Percentiles rank a stretch among this genome's conserved stretches.
Conservation (phyloP, 371 early-diverging fungal species). For the Rhizopus arrhizus region DNA sequence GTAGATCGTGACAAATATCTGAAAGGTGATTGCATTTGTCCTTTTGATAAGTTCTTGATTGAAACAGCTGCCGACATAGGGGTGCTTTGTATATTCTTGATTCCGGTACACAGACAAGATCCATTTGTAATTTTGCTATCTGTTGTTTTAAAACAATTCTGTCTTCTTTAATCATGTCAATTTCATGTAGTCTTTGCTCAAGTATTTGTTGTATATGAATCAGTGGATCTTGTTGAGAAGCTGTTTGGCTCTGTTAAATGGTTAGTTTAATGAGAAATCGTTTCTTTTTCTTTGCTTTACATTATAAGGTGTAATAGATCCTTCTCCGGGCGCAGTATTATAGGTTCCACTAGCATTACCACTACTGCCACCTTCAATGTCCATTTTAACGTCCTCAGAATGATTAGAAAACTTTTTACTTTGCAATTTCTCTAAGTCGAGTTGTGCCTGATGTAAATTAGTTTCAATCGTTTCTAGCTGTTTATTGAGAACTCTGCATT, state of each 20-base stretch:
- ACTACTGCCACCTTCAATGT: not conserved
- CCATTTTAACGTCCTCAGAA: slow-evolving; percentile 9
- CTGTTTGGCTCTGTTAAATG: slow-evolving; percentile 3
- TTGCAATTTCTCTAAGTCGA: slow-evolving; percentile 15
- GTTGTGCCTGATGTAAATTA: slow-evolving; percentile 15
- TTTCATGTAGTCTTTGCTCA: slow-evolving; percentile 37
- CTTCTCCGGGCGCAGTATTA: not conserved
- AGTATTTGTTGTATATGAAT: slow-evolving; percentile 30
- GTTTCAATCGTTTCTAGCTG: slow-evolving; percentile 17
- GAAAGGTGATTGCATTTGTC: slow-evolving; percentile 37
- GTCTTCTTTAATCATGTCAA: slow-evolving; percentile 46
- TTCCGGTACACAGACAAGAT: slow-evolving; percentile 40
- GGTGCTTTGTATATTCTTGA: slow-evolving; percentile 39
- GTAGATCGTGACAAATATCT: slow-evolving; percentile 28
- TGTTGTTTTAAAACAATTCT: slow-evolving; percentile 46
- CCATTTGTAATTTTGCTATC: slow-evolving; percentile 40
- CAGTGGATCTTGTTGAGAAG: slow-evolving; percentile 21
- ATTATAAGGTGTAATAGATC: not conserved
- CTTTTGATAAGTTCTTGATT: slow-evolving; percentile 35
- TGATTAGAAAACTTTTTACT: slow-evolving; percentile 2
- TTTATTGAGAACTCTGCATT: slow-evolving; percentile 20
- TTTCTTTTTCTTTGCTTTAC: slow-evolving; percentile 9
- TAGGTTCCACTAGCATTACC: not conserved
- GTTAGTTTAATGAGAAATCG: slow-evolving; percentile 1
- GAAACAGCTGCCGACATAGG: slow-evolving; percentile 35